phyloP scores from a whole-genome alignment of 352 stramenopile genomes.

The Blastocystis sp. region DNA sequence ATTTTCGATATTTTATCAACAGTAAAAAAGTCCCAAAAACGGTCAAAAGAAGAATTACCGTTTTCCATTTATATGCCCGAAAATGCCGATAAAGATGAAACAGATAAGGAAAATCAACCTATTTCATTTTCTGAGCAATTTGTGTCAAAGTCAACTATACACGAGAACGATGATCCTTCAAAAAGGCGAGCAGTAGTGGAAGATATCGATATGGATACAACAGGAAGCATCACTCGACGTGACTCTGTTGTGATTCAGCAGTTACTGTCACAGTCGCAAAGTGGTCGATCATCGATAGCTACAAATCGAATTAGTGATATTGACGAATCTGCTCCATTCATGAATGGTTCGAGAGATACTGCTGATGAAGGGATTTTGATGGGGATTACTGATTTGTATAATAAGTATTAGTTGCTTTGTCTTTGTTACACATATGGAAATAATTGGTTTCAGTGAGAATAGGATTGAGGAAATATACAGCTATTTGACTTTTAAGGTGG shows the following conservation, averaged over 20 bases:
- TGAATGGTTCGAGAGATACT: constrained; percentile 25
- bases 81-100: neutral
- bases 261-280: constrained; percentile 15
- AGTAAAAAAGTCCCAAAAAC: constrained; percentile 42
- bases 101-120: constrained; percentile 16
- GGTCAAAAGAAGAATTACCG: neutral
- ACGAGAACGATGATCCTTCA: neutral
- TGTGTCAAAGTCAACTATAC: neutral
- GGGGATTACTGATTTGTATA: neutral
- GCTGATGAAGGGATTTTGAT: constrained; percentile 19
- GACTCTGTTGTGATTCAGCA: constrained; percentile 38
- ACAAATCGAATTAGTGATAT: constrained; percentile 40
- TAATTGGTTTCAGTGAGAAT: neutral
- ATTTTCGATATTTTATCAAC: constrained; percentile 48
- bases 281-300: neutral
- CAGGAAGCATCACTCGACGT: neutral
- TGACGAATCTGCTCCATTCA: constrained; percentile 13
- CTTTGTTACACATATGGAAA: neutral
- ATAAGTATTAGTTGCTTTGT: neutral
- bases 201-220: constrained; percentile 34
- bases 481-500: too few species aligned
- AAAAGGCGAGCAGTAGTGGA: neutral
- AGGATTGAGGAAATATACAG: neutral
- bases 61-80: constrained; percentile 2
- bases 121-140: neutral